Base-by-base conservation (phyloP, 441 rosid genomes). In the Populus hybrid region DNA sequence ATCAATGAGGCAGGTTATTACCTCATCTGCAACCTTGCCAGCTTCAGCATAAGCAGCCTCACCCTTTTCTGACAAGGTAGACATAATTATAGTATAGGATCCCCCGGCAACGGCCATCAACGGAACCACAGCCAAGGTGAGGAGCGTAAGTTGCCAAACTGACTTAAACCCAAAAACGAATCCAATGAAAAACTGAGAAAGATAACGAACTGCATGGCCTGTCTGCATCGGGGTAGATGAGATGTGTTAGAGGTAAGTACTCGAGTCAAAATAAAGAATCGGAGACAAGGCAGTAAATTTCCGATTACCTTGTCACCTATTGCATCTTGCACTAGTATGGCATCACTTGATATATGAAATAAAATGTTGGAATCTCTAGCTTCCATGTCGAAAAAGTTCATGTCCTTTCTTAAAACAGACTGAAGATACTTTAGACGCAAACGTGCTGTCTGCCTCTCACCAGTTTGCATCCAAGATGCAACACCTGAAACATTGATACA, bases 111-210 rank as follows among this genome's bases (percentile, higher is more conserved):
- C 23, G 3, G 98, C 97, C 80, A 94, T 91, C 73, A 94, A 70
- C 28, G 98, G 98, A 79, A 92, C 98, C 66, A 94, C 96, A 81
- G 89, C 96, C 87, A 94, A 85, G 24, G 97, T 94, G 83, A 94
- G 87, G 70, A 91, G 88, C 11, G 97, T 91, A 68, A 94, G 91
- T 75, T 92, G 91, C 96, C 98, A 92, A 14, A 91, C 91, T 0
- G 93, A 91, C 38, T 77, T 66, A 80, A 93, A 94, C 63, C 92
- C 97, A 16, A 94, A 65, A 32, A 79, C 90, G 72, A 90, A 94
- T 34, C 97, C 97, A n/a, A 85, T 89, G 0, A 86, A 8, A 81
- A 92, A 91, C 86, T 94, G 97, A 40, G 87, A 85, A 71, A 94
- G 84, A 36, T 92, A 94, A 28, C 96, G 94, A 74, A 94, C 53